Evolutionary conservation across 352 stramenopile genomes (phyloP), one percentile per base, ranked within the genome.

Genomic region (Globisporangium recalcitrans): DNA sequence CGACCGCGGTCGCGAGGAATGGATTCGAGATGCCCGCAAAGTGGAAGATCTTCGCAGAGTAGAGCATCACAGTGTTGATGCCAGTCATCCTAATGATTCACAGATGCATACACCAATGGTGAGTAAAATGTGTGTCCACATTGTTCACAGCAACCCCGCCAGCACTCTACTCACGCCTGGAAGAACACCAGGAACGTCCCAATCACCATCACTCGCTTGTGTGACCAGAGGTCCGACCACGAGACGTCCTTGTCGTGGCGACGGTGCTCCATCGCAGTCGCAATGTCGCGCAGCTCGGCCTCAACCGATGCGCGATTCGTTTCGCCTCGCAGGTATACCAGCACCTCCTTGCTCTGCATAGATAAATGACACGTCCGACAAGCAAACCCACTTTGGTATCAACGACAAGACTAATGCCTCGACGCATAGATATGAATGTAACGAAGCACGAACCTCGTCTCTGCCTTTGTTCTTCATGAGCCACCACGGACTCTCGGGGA

Each of bases 1-100:
- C 86, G 3, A 91, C 71, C 6, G 80, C 75, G 0, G 87, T 97
- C 14, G 84, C 86, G 26, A 95, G 73, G 55, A 95, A 90, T 38
- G 89, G 86, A 49, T 92, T 88, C 21, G 85, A 85, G 47, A 97
- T 83, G 57, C 88, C 88, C 11, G 89, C 89, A 62, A 97, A 87
- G 52, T 91, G 77, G 63, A 97, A 96, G 64, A 97, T 96, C 66
- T 93, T 94, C 53, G 87, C 84, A 4, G 87, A 97, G 64, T 97
- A 97, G 31, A 97, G 69, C 74, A 97, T 93, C 31, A 97, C 90
- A 8, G 85, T 96, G 71, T 97, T 97, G 70, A 97, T 96, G 0
- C 90, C 90, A 29, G 90, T 95, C 76, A 96, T 92, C 10, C 77
- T 86, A 26, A 4, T 52, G 26, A 34, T 1, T n/a, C 24, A 54